Conservation (phyloP, 2,329 filamentous ascomycete species). For the Penicillium sp. region DNA sequence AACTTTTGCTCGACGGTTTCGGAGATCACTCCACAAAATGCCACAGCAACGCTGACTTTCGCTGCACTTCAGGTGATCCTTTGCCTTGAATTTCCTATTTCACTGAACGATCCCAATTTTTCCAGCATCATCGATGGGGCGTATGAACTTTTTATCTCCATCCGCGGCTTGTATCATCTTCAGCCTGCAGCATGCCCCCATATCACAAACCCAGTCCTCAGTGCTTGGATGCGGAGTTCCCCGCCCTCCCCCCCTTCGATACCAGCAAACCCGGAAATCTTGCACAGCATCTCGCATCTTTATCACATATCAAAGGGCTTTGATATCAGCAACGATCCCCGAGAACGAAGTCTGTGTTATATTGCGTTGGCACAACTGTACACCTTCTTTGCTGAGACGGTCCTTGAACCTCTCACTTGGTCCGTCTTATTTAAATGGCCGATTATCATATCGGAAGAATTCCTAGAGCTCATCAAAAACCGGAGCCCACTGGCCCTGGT, state of each 20-base stretch:
- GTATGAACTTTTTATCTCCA: constrained; percentile 1
- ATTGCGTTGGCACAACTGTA: background rate
- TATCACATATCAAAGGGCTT: background rate
- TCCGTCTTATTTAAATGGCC: background rate
- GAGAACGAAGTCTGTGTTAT: background rate
- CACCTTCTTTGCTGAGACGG: background rate
- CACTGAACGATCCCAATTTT: background rate
- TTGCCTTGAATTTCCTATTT: constrained; percentile 2
- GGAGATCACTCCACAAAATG: background rate
- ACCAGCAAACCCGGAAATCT: background rate
- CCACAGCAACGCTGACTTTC: constrained; percentile 1
- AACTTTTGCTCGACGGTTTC: constrained; percentile 3
- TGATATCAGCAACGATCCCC: background rate
- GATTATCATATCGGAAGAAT: background rate
- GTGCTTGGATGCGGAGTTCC: constrained; percentile 1
- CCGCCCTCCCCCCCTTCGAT: background rate
- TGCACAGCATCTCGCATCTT: background rate
- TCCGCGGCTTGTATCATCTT: constrained; percentile 3
- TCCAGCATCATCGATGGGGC: background rate
- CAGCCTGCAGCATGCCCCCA: background rate
- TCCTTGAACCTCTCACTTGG: background rate
- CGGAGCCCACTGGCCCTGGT: background rate
- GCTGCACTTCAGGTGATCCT: constrained; percentile 3
- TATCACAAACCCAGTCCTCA: background rate
- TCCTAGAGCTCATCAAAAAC: background rate